Evolutionary conservation across 2,329 filamentous ascomycete species (phyloP).

Genomic region (Stemphylium vesicarium): DNA sequence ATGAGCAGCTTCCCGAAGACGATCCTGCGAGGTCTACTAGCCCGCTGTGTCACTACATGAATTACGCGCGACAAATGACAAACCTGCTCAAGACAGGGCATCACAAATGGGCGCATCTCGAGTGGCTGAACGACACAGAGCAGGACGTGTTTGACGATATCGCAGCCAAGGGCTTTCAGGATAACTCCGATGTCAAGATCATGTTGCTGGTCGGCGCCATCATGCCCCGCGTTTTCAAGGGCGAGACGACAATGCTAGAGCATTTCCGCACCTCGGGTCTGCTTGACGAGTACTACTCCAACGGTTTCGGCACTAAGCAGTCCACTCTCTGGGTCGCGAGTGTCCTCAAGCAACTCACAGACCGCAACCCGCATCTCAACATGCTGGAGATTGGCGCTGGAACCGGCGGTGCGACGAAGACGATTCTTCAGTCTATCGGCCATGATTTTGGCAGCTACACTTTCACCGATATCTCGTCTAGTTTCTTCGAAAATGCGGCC

Average conservation of each 20-base stretch:
- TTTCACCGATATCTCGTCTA: constrained; percentile 19
- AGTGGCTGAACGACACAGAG: background rate
- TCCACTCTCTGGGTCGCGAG: background rate
- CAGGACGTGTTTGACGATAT: background rate
- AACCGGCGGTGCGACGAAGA: constrained; percentile 5
- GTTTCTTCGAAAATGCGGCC: background rate
- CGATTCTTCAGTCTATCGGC: constrained; percentile 7
- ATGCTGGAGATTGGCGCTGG: constrained; percentile 3
- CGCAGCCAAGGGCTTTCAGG: background rate
- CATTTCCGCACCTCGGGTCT: background rate
- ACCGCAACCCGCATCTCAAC: background rate
- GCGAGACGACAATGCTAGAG: constrained; percentile 3
- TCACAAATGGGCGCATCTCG: background rate
- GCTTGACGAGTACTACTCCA: background rate
- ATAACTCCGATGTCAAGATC: background rate
- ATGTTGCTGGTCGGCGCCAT: background rate
- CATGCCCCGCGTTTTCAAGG: background rate
- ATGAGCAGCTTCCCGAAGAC: background rate
- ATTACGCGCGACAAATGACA: background rate
- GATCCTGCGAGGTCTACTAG: background rate
- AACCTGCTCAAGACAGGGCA: background rate
- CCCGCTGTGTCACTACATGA: background rate
- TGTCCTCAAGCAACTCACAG: background rate
- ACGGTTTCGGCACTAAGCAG: background rate
- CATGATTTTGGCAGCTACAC: constrained; percentile 18